A percentile compares a stretch with the other conserved stretches of the same genome.
Conservation (phyloP, 352 stramenopile species). For the Pythium vanterpoolii region DNA sequence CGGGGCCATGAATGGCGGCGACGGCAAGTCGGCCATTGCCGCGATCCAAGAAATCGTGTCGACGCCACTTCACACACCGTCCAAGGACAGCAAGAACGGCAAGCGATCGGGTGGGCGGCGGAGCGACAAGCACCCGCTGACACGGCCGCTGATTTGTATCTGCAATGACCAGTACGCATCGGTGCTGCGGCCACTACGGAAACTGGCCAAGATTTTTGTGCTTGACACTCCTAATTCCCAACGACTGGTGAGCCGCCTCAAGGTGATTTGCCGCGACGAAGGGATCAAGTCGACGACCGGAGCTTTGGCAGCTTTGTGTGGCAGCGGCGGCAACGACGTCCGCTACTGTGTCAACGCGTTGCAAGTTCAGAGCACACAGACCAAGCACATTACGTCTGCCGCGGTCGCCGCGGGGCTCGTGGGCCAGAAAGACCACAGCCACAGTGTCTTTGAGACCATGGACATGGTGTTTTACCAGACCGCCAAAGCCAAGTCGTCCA, state of each 20-base stretch:
- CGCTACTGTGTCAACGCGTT: constrained; percentile 95
- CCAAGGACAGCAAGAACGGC: constrained; percentile 26
- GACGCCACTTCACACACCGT: constrained; percentile 63
- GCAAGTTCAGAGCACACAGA: constrained; percentile 90
- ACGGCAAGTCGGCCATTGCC: constrained; percentile 84
- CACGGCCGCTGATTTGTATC: constrained; percentile 96
- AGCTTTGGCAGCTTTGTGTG: constrained; percentile 52
- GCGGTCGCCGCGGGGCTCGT: constrained; percentile 34
- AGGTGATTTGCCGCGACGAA: constrained; percentile 91
- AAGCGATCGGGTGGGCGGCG: constrained; percentile 27
- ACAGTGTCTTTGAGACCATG: constrained; percentile 62
- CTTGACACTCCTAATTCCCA: constrained; percentile 82
- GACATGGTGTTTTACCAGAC: constrained; percentile 76
- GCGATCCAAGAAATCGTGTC: constrained; percentile 92
- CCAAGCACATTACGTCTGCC: constrained; percentile 23
- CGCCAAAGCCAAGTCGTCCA: constrained; percentile 31
- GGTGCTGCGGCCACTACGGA: constrained; percentile 92
- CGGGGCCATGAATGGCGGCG: constrained; percentile 89
- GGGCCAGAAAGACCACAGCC: constrained; percentile 56
- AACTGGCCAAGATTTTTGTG: constrained; percentile 92
- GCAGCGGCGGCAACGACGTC: constrained; percentile 88
- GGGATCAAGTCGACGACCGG: constrained; percentile 74
- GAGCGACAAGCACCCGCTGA: constrained; percentile 71
- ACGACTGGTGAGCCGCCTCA: constrained; percentile 90
- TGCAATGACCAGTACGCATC: constrained; percentile 98